These are phyloP conservation scores for Scortechinia acanthostroma DNA, from an alignment of 2,329 filamentous ascomycete species.

Conservation along the genomic window DNA sequence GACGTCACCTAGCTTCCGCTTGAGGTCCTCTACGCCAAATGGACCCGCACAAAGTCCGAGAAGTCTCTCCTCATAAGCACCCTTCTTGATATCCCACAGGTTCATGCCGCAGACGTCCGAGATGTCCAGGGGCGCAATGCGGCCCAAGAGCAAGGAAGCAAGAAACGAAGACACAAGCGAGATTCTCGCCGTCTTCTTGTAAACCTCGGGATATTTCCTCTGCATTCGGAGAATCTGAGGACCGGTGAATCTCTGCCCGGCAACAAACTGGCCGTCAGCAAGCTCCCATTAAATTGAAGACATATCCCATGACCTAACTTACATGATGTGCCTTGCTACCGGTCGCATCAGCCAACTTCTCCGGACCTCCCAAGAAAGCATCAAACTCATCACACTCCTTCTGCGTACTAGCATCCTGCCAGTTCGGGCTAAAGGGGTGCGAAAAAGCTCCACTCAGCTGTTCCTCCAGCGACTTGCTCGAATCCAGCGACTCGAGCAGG, in stretches of 20 bases:
- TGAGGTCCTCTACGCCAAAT: conserved; percentile 49
- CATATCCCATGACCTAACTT: conserved; percentile 26
- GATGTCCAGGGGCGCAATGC: conserved; percentile 83
- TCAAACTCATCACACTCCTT: conserved; percentile 86
- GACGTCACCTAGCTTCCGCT: conserved; percentile 72
- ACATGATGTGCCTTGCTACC: conserved; percentile 94
- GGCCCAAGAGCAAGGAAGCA: conserved; percentile 80
- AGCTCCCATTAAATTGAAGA: background rate
- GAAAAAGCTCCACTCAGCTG: conserved; percentile 72
- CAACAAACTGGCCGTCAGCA: background rate
- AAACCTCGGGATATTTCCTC: conserved; percentile 72
- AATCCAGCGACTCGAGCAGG: conserved; percentile 53
- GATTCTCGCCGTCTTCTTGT: conserved; percentile 74
- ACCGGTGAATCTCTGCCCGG: conserved; percentile 81
- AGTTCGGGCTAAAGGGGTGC: conserved; percentile 85
- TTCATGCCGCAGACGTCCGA: conserved; percentile 96
- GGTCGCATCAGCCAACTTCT: conserved; percentile 70
- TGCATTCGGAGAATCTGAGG: conserved; percentile 88
- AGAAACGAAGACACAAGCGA: conserved; percentile 93
- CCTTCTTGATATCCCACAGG: conserved; percentile 78
- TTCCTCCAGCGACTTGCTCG: conserved; percentile 54
- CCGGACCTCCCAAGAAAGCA: conserved; percentile 53
- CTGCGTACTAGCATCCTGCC: conserved; percentile 96
- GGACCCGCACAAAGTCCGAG: conserved; percentile 69
- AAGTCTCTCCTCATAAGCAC: conserved; percentile 68